These are phyloP conservation scores for Vicia faba DNA, from an alignment of 306 rosid genomes.

Conservation along the genomic window DNA sequence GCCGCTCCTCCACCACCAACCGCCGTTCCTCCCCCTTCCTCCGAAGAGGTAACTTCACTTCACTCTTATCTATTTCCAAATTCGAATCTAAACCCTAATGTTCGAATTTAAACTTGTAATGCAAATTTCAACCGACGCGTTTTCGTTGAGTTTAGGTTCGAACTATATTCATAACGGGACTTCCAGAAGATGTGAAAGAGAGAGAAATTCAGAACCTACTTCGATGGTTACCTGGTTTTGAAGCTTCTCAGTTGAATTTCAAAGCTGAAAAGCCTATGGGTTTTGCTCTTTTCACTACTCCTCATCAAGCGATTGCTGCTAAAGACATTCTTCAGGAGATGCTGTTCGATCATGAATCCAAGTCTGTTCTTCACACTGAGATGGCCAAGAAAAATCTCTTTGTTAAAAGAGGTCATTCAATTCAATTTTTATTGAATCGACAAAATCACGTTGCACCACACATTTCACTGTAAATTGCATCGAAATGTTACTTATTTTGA, in stretches of 20 bases:
- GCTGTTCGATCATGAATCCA: slow-evolving; percentile 86
- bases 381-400: slow-evolving; percentile 99
- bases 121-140: neutral
- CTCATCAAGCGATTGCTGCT: slow-evolving; percentile 81
- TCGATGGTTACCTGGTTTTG: slow-evolving; percentile 94
- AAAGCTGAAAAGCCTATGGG: slow-evolving; percentile 99
- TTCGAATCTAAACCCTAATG: neutral
- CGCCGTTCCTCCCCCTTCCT: slow-evolving; percentile 44
- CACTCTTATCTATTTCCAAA: neutral
- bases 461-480: too few species aligned
- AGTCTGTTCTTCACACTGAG: slow-evolving; percentile 93
- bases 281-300: slow-evolving; percentile 75
- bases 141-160: slow-evolving; percentile 53
- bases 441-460: too few species aligned
- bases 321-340: slow-evolving; percentile 89
- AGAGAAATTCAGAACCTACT: slow-evolving; percentile 84
- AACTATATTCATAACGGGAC: slow-evolving; percentile 88
- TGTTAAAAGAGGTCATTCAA: slow-evolving; percentile 61
- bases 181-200: slow-evolving; percentile 94
- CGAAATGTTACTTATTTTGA: slow-evolving; percentile 33
- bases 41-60: slow-evolving; percentile 62
- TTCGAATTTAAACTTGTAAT: neutral
- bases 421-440: neutral
- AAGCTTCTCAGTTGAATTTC: slow-evolving; percentile 89
- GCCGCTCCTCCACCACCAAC: slow-evolving; percentile 55